Evolutionary conservation across 257 asterid genomes (phyloP).

Genomic region (Jacaranda copaia): DNA sequence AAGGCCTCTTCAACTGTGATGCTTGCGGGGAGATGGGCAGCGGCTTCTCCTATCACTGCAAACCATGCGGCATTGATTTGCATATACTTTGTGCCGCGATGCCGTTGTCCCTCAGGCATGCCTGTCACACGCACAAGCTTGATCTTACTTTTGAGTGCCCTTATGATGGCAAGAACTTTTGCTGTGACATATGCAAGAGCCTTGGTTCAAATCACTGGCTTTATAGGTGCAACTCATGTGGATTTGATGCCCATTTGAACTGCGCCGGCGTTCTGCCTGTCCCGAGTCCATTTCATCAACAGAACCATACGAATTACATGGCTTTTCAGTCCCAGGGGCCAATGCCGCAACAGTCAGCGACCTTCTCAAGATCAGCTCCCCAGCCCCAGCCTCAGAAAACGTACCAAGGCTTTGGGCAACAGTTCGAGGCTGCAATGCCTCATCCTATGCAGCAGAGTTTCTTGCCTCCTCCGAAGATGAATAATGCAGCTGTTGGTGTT

Average conservation of each 20-base stretch:
- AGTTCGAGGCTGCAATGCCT: neutral
- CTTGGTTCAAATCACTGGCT: conserved; percentile 57
- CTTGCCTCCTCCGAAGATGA: neutral
- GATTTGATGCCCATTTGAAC: conserved; percentile 64
- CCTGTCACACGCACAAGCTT: conserved; percentile 53
- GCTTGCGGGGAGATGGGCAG: conserved; percentile 49
- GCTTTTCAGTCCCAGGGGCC: conserved; percentile 27
- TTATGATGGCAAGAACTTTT: conserved; percentile 41
- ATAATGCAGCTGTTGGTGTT: conserved; percentile 27
- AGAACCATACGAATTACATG: neutral
- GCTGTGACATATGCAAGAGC: conserved; percentile 54
- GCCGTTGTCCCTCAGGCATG: conserved; percentile 43
- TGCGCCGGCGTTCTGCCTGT: conserved; percentile 45
- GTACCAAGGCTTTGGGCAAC: conserved; percentile 15
- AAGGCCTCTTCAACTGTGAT: conserved; percentile 53
- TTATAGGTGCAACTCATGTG: conserved; percentile 57
- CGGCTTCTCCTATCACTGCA: conserved; percentile 64
- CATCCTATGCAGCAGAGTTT: conserved; percentile 24
- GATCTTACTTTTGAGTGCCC: conserved; percentile 51
- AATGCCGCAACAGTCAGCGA: conserved; percentile 18
- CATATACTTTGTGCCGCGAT: conserved; percentile 57
- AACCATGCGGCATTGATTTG: conserved; percentile 56
- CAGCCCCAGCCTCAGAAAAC: conserved; percentile 19
- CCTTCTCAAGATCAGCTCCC: conserved; percentile 35
- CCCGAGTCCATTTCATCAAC: neutral